Base-by-base conservation (phyloP, 2,329 filamentous ascomycete genomes). In the Apiospora kogelbergensis region DNA sequence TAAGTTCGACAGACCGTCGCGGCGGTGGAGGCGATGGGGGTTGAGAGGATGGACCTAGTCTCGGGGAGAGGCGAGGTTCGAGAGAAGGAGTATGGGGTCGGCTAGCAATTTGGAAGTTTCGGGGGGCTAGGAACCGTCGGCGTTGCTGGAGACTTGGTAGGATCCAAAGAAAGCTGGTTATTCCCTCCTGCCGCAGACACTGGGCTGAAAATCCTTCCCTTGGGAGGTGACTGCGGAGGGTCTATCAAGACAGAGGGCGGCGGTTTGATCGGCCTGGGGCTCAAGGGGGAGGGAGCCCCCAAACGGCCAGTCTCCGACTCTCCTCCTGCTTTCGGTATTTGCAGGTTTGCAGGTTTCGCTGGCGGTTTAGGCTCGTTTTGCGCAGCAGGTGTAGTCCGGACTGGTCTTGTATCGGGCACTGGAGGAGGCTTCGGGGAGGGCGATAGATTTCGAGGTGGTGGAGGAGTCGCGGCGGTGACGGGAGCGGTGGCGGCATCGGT, bases 171-270 rank as follows among this genome's bases (percentile, higher is more conserved):
- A 9, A 89, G 76, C 64, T 74, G 72, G 83, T 84, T n/a, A 77
- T 78, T 22, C 81, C 80, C 48, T 20, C 87, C 84, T 44, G 78
- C 78, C 11, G 78, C 71, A 15, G 79, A 73, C 9, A 81, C 67
- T 45, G 76, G 77, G 26, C 78, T 74, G 22, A 78, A 71, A 5
- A 40, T 37, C 60, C 78, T 81, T 64, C 76, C 78, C 72, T 89
- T 91, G 1, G 89, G 87, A 0, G 92, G 91, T 13, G 92, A 93
- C 66, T 86, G 86, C 6, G 92, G 92, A 57, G 92, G 91, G 68
- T 93, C 86, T 63, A 94, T 83, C 6, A 86, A 88, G 69, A 95
- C 88, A 41, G 69, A 65, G 37, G 90, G 85, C 22, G 93, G 92
- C 40, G 90, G 86, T n/a, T 79, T 79, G 22, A 79, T 71, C 33